phyloP scores from a whole-genome alignment of 164 flowering plant species.

The Nymphaea thermarum region DNA sequence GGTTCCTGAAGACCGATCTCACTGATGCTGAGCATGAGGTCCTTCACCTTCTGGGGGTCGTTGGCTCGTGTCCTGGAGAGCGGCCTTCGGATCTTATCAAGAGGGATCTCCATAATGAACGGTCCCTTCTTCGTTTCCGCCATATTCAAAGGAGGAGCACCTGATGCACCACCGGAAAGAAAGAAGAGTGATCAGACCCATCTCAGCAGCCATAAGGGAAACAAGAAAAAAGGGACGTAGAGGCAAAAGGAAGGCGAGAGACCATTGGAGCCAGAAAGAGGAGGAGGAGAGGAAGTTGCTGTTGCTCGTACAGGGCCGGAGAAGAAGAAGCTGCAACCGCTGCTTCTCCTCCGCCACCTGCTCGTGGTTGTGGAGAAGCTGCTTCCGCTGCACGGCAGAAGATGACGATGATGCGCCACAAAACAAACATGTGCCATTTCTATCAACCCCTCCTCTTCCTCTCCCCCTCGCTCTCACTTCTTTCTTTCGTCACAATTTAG shows the following conservation, averaged over 20 bases:
- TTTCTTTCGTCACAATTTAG: no score
- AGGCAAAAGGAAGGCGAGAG: not conserved
- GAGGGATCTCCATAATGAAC: constrained; percentile 66
- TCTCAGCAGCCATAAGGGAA: no score
- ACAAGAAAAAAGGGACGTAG: no score
- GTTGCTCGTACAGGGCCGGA: not conserved
- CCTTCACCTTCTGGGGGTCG: constrained; percentile 71
- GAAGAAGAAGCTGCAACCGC: not conserved
- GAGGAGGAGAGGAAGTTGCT: no score
- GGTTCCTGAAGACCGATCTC: constrained; percentile 93
- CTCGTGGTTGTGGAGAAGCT: not conserved
- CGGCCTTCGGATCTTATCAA: constrained; percentile 77
- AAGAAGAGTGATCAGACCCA: no score
- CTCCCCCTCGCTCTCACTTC: not conserved
- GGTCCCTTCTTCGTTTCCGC: constrained; percentile 42
- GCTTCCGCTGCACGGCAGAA: not conserved
- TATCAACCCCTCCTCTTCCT: not conserved
- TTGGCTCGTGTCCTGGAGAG: constrained; percentile 76
- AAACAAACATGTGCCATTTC: not conserved
- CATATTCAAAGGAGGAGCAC: constrained; percentile 10
- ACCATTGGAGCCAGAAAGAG: not conserved
- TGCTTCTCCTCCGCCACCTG: not conserved
- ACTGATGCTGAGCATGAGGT: constrained; percentile 81
- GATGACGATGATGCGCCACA: not conserved
- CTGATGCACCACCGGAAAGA: not conserved